Base-by-base conservation (phyloP, 1,284 basidiomycete genomes). In the Papiliotrema laurentii region DNA sequence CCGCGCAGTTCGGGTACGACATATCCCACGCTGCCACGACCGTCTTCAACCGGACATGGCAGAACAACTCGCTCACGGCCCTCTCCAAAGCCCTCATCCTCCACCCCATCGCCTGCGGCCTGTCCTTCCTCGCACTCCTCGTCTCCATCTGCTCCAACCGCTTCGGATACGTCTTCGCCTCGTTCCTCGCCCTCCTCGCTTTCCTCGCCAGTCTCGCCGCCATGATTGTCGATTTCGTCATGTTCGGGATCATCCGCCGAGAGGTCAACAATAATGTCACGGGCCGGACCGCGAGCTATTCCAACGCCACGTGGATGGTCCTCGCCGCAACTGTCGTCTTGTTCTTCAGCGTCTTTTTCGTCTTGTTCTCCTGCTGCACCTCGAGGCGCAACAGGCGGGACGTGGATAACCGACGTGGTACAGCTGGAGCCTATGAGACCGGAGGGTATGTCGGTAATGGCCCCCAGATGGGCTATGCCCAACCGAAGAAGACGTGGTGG, bases 161-260 rank as follows among this genome's bases (percentile, higher is more conserved):
- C 22, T 27, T 73, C 46, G 72, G 72, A 5, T 72, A 62, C 64
- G 46, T 74, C 43, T 65, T 66, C 46, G 63, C 69, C 10, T 45
- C 64, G 6, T 27, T 72, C 26, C 44, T 69, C 21, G 57, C 70
- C 25, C 48, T 66, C 43, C 43, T 71, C 14, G 64, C 69, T 0
- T 69, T 68, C 49, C 24, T 72, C 45, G 54, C 69, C 49, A 68
- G 70, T 7, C 65, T 68, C 16, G 65, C 61, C 41, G 71, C 66
- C 21, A 70, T 73, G 50, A 56, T 71, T 18, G 50, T 69, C 44
- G 63, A 70, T 50, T 72, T 72, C 49, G 61, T 53, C 44, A 37
- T 66, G 21, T 69, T 69, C 44, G 60, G 54, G 24, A 49, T 66
- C 27, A 54, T 66, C 53, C 52, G 52, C 22, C 49, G 60, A 51